Conservation (phyloP, 768 basidiomycete species). For the Polyporus arcularius region DNA sequence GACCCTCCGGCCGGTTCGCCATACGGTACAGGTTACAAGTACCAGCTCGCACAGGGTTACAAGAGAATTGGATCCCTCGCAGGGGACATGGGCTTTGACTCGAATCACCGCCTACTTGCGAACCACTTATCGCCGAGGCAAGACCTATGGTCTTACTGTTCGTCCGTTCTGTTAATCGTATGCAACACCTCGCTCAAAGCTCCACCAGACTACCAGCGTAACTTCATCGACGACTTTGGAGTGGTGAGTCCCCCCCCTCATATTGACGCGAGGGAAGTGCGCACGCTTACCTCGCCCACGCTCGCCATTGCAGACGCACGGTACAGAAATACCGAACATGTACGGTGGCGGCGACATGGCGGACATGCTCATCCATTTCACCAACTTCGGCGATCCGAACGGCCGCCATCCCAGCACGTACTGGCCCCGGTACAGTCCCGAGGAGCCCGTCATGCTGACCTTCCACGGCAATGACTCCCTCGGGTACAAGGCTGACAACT, state of each 20-base stretch:
- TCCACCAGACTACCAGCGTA: neutral
- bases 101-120: neutral
- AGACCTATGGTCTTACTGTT: neutral
- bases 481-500: neutral
- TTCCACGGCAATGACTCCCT: neutral
- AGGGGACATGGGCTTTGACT: neutral
- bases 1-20: neutral
- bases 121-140: neutral
- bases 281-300: no score
- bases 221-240: neutral
- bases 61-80: neutral
- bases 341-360: slow-evolving; percentile 13
- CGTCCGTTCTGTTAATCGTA: neutral
- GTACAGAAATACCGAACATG: neutral
- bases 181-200: neutral
- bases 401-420: slow-evolving; percentile 1
- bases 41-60: neutral
- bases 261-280: no score
- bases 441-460: slow-evolving; percentile 42
- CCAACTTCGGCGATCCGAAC: slow-evolving; percentile 23
- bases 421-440: slow-evolving; percentile 30
- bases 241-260: no score
- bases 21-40: neutral
- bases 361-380: slow-evolving; percentile 25
- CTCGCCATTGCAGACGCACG: slow-evolving; percentile 5